These are phyloP conservation scores for Dryas integrifolia DNA, from an alignment of 331 rosid species.

Conservation along the genomic window DNA sequence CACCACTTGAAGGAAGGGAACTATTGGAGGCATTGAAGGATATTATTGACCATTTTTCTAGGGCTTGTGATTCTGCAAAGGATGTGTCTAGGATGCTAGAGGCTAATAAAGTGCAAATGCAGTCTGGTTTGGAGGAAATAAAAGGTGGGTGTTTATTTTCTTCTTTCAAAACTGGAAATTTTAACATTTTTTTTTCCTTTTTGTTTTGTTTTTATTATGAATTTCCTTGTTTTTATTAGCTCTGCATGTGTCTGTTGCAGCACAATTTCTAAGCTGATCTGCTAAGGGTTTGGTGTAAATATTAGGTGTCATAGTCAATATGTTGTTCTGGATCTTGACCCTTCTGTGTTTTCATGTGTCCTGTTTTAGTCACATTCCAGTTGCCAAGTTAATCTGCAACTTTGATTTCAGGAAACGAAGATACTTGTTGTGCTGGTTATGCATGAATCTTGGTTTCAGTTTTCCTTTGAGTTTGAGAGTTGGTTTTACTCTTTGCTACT, in stretches of 20 bases:
- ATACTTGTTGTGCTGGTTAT: slow-evolving; percentile 11
- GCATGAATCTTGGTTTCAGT: slow-evolving; percentile 14
- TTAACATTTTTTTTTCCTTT: not conserved
- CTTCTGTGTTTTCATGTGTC: not conserved
- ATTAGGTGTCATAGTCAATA: not conserved
- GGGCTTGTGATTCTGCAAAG: slow-evolving; percentile 79
- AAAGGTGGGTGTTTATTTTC: slow-evolving; percentile 56
- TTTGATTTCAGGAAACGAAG: not conserved
- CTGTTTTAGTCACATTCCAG: not conserved
- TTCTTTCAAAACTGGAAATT: slow-evolving; percentile 5
- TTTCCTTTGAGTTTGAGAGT: slow-evolving; percentile 5
- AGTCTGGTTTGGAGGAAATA: slow-evolving; percentile 75
- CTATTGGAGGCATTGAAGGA: slow-evolving; percentile 86
- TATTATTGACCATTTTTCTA: slow-evolving; percentile 63
- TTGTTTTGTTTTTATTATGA: not conserved
- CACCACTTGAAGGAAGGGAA: slow-evolving; percentile 83
- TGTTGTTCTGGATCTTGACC: not conserved
- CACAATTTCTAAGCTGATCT: slow-evolving; percentile 19
- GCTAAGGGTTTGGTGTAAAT: slow-evolving; percentile 5
- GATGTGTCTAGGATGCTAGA: slow-evolving; percentile 85
- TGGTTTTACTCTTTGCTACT: not conserved
- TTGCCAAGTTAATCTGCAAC: not conserved
- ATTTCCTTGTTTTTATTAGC: not conserved
- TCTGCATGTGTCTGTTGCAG: slow-evolving; percentile 21
- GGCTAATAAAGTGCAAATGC: slow-evolving; percentile 76